Base-by-base conservation (phyloP, 176 grass and related monocot genomes). In the Carex parvula region DNA sequence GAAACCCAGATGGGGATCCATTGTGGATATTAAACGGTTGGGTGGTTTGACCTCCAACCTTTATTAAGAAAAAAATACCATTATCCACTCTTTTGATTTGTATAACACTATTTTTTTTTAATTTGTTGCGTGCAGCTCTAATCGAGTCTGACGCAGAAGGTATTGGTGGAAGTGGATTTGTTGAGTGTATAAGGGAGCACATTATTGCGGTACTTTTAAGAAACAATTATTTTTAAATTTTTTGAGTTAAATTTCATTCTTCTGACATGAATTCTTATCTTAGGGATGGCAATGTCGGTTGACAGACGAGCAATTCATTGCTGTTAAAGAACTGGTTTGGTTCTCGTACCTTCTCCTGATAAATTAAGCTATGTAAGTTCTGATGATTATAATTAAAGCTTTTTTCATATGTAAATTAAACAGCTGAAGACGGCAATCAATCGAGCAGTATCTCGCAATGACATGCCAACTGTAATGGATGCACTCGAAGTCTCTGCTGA, bases 131-230 rank as follows among this genome's bases (percentile, higher is more conserved):
- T 89, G 83, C 92, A 99, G 96, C 96, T 86, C 86, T 99, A 82
- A 99, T 99, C 13, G 96, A 99, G 84, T 99, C 96, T 88, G 96
- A 99, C 79, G 96, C 96, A 80, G 96, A 99, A 90, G 96, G 96
- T 62, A 99, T 99, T 4, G 96, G 96, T 64, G 96, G 96, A 33
- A 99, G 96, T 94, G 96, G 96, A 41, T 99, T 99, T 89, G 96
- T 99, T 84, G 96, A 99, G 90, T 99, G 96, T 77, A 99, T 99
- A 80, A 93, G 96, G 86, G 96, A 99, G 79, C 96, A 99, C 84
- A 99, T 99, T 88, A 90, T 93, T 95, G 89, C 88, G 64, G 96
- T 99, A 99, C 85, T 79, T 48, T 87, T 83, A 62, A 66, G 86
- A 56, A 66, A 73, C 9, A 72, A 15, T 69, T 74, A 79, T 77